phyloP scores from a whole-genome alignment of 148 eudicot species.

The Heliamphora exappendiculata region DNA sequence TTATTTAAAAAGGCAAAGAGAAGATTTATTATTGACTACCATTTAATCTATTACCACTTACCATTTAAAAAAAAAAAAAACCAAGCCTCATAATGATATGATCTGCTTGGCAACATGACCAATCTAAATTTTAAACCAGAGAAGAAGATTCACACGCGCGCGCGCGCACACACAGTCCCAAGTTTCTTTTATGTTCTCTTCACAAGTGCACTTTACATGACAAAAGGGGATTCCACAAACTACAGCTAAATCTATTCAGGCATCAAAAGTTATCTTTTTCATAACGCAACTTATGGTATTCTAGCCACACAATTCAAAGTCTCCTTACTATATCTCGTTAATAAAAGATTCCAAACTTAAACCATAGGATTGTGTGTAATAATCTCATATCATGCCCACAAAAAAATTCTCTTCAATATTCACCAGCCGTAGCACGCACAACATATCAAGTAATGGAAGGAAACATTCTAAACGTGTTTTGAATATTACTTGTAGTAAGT shows the following conservation, averaged over 20 bases:
- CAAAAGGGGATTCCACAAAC: background rate
- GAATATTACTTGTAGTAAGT: constrained; percentile 59
- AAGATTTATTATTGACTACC: no score
- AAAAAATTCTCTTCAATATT: background rate
- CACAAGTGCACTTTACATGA: background rate
- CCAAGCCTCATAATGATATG: no score
- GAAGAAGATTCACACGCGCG: no score
- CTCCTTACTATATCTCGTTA: background rate
- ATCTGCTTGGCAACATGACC: no score
- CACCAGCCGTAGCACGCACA: background rate
- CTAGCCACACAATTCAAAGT: background rate
- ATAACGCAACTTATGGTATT: background rate
- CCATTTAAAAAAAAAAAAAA: no score
- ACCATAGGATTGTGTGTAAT: background rate
- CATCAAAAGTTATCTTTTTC: background rate
- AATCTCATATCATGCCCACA: background rate
- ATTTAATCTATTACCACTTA: no score
- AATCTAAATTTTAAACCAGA: no score
- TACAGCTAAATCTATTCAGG: background rate
- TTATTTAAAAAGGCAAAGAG: no score
- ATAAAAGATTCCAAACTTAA: background rate
- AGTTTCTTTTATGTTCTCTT: background rate
- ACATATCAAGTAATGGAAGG: background rate
- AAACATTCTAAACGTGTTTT: background rate
- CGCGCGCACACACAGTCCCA: no score